Percentiles rank a stretch among this genome's conserved stretches.
phyloP scores from a whole-genome alignment of 257 asterid genomes.

The Penstemon davidsonii region DNA sequence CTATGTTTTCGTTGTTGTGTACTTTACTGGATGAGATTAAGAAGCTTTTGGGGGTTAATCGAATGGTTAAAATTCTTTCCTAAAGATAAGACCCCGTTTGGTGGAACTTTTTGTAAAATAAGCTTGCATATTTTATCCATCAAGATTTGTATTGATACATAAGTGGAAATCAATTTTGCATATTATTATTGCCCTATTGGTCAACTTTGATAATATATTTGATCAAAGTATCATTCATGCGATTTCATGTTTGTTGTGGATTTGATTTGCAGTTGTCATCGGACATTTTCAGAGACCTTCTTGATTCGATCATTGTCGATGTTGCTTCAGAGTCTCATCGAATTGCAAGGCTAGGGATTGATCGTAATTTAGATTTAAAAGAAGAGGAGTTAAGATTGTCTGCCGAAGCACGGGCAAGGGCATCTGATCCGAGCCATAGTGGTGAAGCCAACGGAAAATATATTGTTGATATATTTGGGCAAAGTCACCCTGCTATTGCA shows the following conservation, averaged over 20 bases:
- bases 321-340: conserved; percentile 97
- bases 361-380: conserved; percentile 68
- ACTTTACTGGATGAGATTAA: neutral
- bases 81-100: too few species aligned
- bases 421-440: conserved; percentile 65
- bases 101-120: too few species aligned
- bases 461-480: conserved; percentile 83
- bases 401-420: conserved; percentile 71
- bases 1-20: neutral
- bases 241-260: neutral
- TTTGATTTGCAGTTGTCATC: conserved; percentile 54
- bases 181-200: too few species aligned
- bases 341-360: conserved; percentile 78
- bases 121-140: too few species aligned
- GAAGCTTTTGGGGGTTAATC: too few species aligned
- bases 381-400: conserved; percentile 86
- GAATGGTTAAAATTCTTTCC: too few species aligned
- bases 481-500: conserved; percentile 85
- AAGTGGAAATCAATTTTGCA: too few species aligned
- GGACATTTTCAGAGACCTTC: conserved; percentile 59
- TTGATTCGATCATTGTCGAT: conserved; percentile 77
- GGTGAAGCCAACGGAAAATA: conserved; percentile 77
- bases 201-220: neutral
- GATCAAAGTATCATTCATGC: neutral
- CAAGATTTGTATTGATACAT: too few species aligned